Evolutionary conservation across 768 basidiomycete species (phyloP), one percentile per base, ranked within the genome.

Genomic region (Lentinula boryana): DNA sequence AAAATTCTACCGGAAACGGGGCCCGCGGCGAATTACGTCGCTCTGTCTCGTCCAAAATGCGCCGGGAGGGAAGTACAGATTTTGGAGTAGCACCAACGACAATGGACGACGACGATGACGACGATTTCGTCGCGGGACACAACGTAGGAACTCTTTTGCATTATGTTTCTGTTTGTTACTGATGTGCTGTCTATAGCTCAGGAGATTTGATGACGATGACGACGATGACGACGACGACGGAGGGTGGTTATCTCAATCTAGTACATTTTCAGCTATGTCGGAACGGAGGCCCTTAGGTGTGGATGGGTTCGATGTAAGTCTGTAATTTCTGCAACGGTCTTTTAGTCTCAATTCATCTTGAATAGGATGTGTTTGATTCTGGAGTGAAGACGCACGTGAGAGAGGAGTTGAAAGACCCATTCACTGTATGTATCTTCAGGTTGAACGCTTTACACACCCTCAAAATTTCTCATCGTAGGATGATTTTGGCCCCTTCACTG

Each of bases 401-500:
- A 35, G 36, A 36, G 21, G 53, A 35, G 18, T 9, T 23, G 35
- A 38, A 35, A 41, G 58, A 60, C 27, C 58, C 58, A 4, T 60
- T 60, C 55, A 15, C 55, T 56, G 55, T 56, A 43, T 40, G 53
- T 55, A 8, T 27, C 38, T 7, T 57, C 21, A 32, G 5, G 41
- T 38, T 46, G 16, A 8, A 48, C 44, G 57, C 23, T 38, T 38
- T 50, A 5, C 44, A 16, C 7, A 41, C 46, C 16, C n/a, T 43
- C 2, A 15, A 43, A 7, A 27, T 44, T 16, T 16, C 23, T 38
- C 18, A 8, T 36, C 50, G 0, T 74, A 89, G 71, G 88, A 88
- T 59, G 80, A 74, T n/a, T 90, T 91, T 70, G 91, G 91, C 2
- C 89, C 91, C 5, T 93, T 93, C 74, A 85, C 90, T 1, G 89